Percentiles rank a stretch among this genome's conserved stretches.
These are phyloP conservation scores for Dioszegia crocea DNA, from an alignment of 768 basidiomycete species.

Conservation along the genomic window DNA sequence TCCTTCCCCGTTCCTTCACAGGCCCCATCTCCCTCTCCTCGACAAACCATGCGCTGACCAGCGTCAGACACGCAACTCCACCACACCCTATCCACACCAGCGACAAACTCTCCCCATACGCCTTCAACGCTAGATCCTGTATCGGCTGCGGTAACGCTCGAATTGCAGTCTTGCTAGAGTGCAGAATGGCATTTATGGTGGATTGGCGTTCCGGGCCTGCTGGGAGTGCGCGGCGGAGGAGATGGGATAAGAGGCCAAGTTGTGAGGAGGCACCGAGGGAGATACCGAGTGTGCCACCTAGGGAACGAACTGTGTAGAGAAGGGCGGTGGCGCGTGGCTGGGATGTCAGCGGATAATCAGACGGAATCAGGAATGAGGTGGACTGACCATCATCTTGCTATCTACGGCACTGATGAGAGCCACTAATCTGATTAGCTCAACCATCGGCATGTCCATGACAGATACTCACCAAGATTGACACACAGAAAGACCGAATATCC, in stretches of 20 bases:
- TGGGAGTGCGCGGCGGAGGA: constrained; percentile 13
- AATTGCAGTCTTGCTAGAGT: constrained; percentile 43
- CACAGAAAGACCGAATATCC: constrained; percentile 48
- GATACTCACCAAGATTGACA: constrained; percentile 37
- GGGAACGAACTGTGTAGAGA: constrained; percentile 43
- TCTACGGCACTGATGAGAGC: constrained; percentile 44
- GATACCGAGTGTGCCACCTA: constrained; percentile 45
- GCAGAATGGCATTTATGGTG: constrained; percentile 40
- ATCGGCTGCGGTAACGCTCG: constrained; percentile 22
- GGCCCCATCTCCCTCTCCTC: constrained; percentile 16
- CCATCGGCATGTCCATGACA: background rate
- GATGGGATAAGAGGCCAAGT: constrained; percentile 28
- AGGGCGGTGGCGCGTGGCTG: constrained; percentile 48
- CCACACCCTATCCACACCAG: constrained; percentile 22
- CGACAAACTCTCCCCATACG: constrained; percentile 36
- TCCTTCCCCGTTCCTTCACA: background rate
- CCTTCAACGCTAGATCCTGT: constrained; percentile 24
- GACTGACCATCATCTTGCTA: constrained; percentile 42
- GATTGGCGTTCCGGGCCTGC: constrained; percentile 1
- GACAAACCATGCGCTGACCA: constrained; percentile 22
- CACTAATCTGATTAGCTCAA: constrained; percentile 17
- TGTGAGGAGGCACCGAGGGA: constrained; percentile 45
- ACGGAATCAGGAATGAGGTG: background rate
- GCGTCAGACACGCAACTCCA: constrained; percentile 19
- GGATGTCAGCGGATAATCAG: background rate